These are phyloP conservation scores for Byssoonygena ceratinophila DNA, from an alignment of 2,329 filamentous ascomycete genomes.

Conservation along the genomic window DNA sequence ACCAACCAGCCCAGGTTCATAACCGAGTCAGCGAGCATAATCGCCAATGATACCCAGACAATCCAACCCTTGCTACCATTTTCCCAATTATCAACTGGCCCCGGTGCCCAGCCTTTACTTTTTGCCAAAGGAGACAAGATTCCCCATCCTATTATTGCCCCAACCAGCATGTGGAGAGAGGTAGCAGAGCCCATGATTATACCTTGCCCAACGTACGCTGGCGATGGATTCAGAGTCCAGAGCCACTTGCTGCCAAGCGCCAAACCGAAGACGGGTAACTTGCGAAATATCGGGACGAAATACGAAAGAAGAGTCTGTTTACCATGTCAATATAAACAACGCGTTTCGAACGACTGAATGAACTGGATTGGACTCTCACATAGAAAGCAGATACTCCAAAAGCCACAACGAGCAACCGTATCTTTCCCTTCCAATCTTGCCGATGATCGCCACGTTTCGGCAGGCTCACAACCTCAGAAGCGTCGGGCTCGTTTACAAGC, in stretches of 20 bases:
- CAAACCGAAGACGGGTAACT: conserved; percentile 75
- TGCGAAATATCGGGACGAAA: conserved; percentile 74
- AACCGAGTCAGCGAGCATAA: conserved; percentile 91
- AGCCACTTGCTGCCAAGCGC: conserved; percentile 69
- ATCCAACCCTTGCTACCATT: conserved; percentile 96
- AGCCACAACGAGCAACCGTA: conserved; percentile 48
- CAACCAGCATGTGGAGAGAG: conserved; percentile 88
- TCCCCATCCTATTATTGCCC: conserved; percentile 82
- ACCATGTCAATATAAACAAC: conserved; percentile 4
- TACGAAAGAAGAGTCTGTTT: conserved; percentile 73
- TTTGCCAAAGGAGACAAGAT: conserved; percentile 84
- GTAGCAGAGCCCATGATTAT: conserved; percentile 98
- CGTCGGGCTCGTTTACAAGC: conserved; percentile 27
- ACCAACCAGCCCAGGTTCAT: conserved; percentile 75
- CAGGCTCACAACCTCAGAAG: conserved; percentile 23
- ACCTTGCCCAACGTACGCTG: conserved; percentile 94
- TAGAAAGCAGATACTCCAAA: conserved; percentile 50
- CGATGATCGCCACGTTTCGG: conserved; percentile 10
- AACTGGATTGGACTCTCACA: conserved; percentile 26
- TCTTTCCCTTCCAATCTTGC: conserved; percentile 52
- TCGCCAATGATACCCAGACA: conserved; percentile 88
- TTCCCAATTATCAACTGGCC: conserved; percentile 78
- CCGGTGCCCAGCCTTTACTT: conserved; percentile 75
- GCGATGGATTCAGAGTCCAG: conserved; percentile 91
- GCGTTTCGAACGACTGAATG: not conserved